Base-by-base conservation (phyloP, 495 filamentous ascomycete genomes). In the Glarea lozoyensis region DNA sequence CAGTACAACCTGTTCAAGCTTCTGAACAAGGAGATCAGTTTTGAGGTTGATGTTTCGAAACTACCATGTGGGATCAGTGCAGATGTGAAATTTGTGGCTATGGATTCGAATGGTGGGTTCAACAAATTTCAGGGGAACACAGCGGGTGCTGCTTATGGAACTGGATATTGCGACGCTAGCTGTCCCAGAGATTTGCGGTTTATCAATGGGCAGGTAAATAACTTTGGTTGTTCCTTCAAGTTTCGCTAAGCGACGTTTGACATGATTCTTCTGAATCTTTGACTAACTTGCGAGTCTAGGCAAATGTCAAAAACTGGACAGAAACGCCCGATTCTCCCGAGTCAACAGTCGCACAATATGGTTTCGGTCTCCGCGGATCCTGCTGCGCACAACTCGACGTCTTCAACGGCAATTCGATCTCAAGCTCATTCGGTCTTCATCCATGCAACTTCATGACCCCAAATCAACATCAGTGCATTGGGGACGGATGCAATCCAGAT, bases 381-480 rank as follows among this genome's bases (percentile, higher is more conserved):
- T 82, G 79, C 68, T 82, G 78, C 54, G 65, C 72, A 2, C 78
- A 82, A 59, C 72, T 83, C 65, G 78, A 82, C 56, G 68, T 84
- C 48, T 79, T 75, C 72, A 76, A 81, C 52, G 76, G 76, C 45
- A 83, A 83, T 61, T 58, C 58, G 10, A 63, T 69, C 46, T 66
- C 78, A 10, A 75, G 68, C 1, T 73, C 70, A 79, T 76, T 4
- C 78, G 76, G 9, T 77, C 81, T 53, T 75, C 15, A 37, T 11
- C 17, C 34, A n/a, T 37, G 25, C 25, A 29, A 29, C n/a, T 7
- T 7, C 25, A n/a, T n/a, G n/a, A 29, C 25, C 33, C 7, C 31
- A 11, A 27, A 16, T 16, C 32, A 27, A 11, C 4, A 4, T 10
- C 17, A 27, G 3, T 47, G 44, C 44, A 24, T 49, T 44, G 12